Conservation (phyloP, 257 asterid genomes). For the Solanum lycopersicoides region DNA sequence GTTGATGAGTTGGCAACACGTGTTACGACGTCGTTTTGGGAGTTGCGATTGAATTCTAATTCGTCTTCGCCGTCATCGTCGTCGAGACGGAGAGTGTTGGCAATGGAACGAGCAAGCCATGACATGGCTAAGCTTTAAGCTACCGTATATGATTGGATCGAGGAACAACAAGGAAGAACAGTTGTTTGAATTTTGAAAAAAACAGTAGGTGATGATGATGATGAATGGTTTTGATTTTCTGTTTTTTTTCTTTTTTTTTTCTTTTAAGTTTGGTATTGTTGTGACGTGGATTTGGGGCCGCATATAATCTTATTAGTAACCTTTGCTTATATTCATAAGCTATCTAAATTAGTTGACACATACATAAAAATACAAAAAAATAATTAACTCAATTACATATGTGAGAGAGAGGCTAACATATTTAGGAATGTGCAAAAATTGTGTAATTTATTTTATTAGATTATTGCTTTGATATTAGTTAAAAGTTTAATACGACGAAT, state of each 20-base stretch:
- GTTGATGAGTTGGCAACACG: background rate
- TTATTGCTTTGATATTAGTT: too few species aligned
- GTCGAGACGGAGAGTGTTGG: conserved; percentile 69
- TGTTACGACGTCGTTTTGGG: conserved; percentile 5
- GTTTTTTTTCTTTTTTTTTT: background rate
- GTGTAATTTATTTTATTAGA: too few species aligned
- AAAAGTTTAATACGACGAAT: too few species aligned
- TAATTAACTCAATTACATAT: too few species aligned
- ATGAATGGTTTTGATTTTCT: background rate
- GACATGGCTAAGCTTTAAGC: conserved; percentile 36
- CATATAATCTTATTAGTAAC: background rate
- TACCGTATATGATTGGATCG: background rate
- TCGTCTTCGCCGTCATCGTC: conserved; percentile 21
- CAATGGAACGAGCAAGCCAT: conserved; percentile 89
- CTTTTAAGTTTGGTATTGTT: background rate
- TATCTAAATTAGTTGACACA: too few species aligned
- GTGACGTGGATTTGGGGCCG: background rate
- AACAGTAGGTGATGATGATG: background rate
- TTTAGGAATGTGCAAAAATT: too few species aligned
- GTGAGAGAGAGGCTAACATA: too few species aligned
- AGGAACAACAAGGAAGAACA: background rate
- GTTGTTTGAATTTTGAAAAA: background rate
- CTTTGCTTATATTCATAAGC: too few species aligned
- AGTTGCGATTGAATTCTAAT: background rate
- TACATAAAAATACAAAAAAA: too few species aligned